These are phyloP conservation scores for Mallotus nudiflorus DNA, from an alignment of 345 rosid genomes.

Conservation along the genomic window DNA sequence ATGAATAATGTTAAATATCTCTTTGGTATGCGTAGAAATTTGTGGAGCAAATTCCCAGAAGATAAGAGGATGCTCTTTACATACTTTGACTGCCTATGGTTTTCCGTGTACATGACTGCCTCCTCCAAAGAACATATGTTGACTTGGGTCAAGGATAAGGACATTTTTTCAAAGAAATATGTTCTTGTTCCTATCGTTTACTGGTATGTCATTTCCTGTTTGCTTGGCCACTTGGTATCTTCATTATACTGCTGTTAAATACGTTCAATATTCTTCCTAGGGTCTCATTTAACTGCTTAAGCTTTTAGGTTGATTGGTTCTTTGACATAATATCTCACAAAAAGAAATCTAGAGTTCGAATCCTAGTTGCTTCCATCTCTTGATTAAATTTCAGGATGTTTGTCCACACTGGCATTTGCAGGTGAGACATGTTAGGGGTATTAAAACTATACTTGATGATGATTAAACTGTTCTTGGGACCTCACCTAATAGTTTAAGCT, in stretches of 20 bases:
- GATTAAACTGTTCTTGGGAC: too few relatives aligned
- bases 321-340: too few relatives aligned
- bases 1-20: background rate
- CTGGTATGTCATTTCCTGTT: constrained; percentile 39
- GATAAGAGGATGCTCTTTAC: constrained; percentile 43
- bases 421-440: too few relatives aligned
- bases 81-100: constrained; percentile 58
- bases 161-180: constrained; percentile 56
- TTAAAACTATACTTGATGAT: too few relatives aligned
- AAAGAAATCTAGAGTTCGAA: too few relatives aligned
- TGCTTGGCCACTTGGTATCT: background rate
- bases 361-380: too few relatives aligned
- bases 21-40: constrained; percentile 33
- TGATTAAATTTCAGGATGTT: too few relatives aligned
- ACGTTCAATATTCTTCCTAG: too few relatives aligned
- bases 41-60: constrained; percentile 54
- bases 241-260: background rate
- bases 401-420: too few relatives aligned
- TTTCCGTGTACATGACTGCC: constrained; percentile 41
- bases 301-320: too few relatives aligned
- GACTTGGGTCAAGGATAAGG: constrained; percentile 50
- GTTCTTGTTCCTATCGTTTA: constrained; percentile 67
- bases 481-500: too few relatives aligned
- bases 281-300: too few relatives aligned
- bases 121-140: constrained; percentile 35